Conservation (phyloP, 2,329 filamentous ascomycete species). For the Aspergillus cejpii region DNA sequence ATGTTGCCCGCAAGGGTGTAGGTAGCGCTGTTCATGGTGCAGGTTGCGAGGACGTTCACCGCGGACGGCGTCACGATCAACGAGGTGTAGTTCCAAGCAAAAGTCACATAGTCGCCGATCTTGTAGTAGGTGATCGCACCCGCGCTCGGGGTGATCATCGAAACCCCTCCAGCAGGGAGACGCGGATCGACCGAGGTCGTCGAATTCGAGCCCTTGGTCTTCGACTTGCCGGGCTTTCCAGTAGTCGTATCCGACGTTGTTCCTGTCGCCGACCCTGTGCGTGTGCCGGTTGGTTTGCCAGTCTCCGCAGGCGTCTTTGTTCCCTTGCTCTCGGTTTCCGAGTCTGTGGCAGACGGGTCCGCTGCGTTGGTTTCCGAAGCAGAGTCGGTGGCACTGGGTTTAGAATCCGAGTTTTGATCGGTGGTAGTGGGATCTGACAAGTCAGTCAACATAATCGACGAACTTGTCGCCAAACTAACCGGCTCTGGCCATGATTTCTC, state of each 20-base stretch:
- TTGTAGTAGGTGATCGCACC: conserved; percentile 55
- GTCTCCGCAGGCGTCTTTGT: conserved; percentile 16
- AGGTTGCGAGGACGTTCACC: conserved; percentile 57
- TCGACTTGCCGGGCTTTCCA: conserved; percentile 19
- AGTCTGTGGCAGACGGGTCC: conserved; percentile 1
- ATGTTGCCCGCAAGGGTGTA: conserved; percentile 59
- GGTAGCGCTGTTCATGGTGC: conserved; percentile 51
- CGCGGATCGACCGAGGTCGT: conserved; percentile 47
- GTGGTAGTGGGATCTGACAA: not conserved
- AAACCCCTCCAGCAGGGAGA: conserved; percentile 53
- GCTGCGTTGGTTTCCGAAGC: not conserved
- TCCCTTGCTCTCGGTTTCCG: conserved; percentile 12
- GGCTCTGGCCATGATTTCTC: conserved; percentile 20
- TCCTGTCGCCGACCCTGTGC: conserved; percentile 14
- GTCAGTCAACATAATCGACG: not conserved
- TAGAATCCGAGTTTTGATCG: not conserved
- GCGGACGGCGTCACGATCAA: conserved; percentile 52
- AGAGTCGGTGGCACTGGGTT: not conserved
- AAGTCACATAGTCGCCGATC: conserved; percentile 56
- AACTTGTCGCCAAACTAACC: conserved; percentile 18
- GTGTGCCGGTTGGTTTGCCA: conserved; percentile 13
- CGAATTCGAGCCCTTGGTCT: too few relatives aligned
- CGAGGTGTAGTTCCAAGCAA: conserved; percentile 64
- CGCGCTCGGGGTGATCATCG: conserved; percentile 54
- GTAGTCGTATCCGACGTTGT: conserved; percentile 6